Conservation (phyloP, 768 basidiomycete species). For the Podaxis sp. region DNA sequence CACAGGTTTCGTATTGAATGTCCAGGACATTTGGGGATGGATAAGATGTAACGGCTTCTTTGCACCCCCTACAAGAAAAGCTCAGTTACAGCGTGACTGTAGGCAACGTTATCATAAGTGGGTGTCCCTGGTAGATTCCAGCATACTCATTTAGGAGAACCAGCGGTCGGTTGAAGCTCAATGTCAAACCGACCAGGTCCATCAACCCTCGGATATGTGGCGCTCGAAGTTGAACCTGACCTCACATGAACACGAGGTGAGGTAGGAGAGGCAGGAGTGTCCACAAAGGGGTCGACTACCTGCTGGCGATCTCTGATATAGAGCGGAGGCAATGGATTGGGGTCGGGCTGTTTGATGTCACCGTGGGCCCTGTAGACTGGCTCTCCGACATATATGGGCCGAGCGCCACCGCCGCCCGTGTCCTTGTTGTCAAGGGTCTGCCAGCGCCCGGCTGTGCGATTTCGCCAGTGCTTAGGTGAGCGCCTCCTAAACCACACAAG, state of each 20-base stretch:
- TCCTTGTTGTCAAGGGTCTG: conserved; percentile 7
- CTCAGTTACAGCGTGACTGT: too few relatives aligned
- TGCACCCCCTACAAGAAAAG: too few relatives aligned
- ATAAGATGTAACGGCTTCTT: too few relatives aligned
- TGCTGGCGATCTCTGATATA: conserved; percentile 17
- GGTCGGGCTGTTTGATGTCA: not conserved
- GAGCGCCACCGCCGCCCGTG: not conserved
- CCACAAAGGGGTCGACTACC: conserved; percentile 8
- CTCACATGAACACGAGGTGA: not conserved
- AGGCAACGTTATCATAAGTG: not conserved
- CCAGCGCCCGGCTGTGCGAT: conserved; percentile 8
- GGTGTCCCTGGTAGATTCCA: too few relatives aligned
- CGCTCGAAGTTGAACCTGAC: not conserved
- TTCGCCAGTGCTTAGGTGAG: conserved; percentile 15
- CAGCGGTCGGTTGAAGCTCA: not conserved
- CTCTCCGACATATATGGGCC: not conserved
- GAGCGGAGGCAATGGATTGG: conserved; percentile 13
- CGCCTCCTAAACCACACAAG: conserved; percentile 26
- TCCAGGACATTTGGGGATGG: too few relatives aligned
- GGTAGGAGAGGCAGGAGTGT: conserved; percentile 1
- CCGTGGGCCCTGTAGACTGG: not conserved
- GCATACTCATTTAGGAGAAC: not conserved
- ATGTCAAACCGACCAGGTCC: not conserved
- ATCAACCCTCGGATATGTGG: not conserved
- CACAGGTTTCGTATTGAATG: too few relatives aligned